Evolutionary conservation across 164 flowering plant species (phyloP), one percentile per base, ranked within the genome.

Genomic region (Magnolia sinica): DNA sequence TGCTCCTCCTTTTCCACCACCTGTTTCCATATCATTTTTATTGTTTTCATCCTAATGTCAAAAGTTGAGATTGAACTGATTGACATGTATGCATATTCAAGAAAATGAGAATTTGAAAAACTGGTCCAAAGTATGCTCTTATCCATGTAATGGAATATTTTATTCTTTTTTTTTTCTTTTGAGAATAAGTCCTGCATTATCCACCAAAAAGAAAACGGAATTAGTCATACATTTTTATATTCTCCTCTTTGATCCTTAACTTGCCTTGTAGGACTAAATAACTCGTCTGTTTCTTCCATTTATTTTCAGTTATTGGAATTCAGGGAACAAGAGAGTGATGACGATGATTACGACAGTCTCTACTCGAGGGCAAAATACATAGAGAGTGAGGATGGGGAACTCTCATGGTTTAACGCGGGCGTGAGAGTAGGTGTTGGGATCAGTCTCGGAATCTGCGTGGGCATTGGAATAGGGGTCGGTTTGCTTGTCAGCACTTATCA

Each of bases 341-440:
- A 89, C 74, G 91, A 89, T 73, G 91, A 87, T 27, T 85, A 84
- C 73, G 77, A 83, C 78, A 77, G 76, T 74, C 74, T 84, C 80
- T 89, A 89, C 81, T 84, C 89, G 84, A 79, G 86, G 50, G 84
- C 77, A 31, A 94, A 88, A 64, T 93, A 85, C 73, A 73, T 88
- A 55, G 98, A 93, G 64, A 85, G 88, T 51, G 92, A 91, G 70
- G 95, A 91, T 70, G 95, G 98, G 8, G 98, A 91, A 76, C 86
- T 92, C 19, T 86, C 96, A 45, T 93, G 92, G 96, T 92, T 93
- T 82, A 92, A 91, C 82, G 92, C 95, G 0, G 98, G 96, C 5
- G 95, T 93, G 72, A 86, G 98, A 75, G 96, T 92, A 23, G 98
- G 96, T 16, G 96, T 94, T 14, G 96, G 98, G 20, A 87, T 92